phyloP scores from a whole-genome alignment of 352 stramenopile genomes.

The Globisporangium uncinulatum region DNA sequence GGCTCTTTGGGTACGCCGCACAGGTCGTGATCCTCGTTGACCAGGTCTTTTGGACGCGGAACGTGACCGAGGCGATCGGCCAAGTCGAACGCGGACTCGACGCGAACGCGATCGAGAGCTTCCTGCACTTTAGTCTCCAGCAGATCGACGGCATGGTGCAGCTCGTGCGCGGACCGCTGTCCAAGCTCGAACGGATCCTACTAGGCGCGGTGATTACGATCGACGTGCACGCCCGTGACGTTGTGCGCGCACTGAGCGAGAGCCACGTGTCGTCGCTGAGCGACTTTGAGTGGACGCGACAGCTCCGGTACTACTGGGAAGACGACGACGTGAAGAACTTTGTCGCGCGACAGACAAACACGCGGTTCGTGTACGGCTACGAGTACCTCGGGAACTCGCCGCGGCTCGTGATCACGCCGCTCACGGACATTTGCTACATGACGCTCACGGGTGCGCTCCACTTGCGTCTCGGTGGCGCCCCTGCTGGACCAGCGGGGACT shows the following conservation, averaged over 20 bases:
- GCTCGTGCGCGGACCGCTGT: conserved; percentile 79
- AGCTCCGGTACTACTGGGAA: conserved; percentile 88
- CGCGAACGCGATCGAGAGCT: conserved; percentile 64
- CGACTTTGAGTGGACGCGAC: conserved; percentile 91
- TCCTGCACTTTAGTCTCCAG: conserved; percentile 85
- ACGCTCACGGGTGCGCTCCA: conserved; percentile 94
- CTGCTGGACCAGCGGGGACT: conserved; percentile 90
- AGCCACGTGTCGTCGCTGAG: conserved; percentile 74
- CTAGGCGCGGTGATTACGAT: conserved; percentile 91
- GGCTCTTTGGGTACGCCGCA: conserved; percentile 87
- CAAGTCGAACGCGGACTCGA: conserved; percentile 68
- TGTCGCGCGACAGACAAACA: conserved; percentile 77
- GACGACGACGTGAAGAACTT: conserved; percentile 85
- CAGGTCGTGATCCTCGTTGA: conserved; percentile 89
- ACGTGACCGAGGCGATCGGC: conserved; percentile 78
- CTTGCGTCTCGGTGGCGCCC: conserved; percentile 88
- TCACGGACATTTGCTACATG: conserved; percentile 91
- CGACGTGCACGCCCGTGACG: conserved; percentile 89
- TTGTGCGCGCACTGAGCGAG: conserved; percentile 77
- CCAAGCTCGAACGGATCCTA: conserved; percentile 84
- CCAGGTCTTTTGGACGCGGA: conserved; percentile 89
- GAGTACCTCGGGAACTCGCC: conserved; percentile 84
- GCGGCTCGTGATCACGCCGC: conserved; percentile 74
- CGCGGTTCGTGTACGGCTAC: conserved; percentile 81
- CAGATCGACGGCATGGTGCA: conserved; percentile 93